Conservation (phyloP, 495 filamentous ascomycete species). For the Neurospora sublineolata region DNA sequence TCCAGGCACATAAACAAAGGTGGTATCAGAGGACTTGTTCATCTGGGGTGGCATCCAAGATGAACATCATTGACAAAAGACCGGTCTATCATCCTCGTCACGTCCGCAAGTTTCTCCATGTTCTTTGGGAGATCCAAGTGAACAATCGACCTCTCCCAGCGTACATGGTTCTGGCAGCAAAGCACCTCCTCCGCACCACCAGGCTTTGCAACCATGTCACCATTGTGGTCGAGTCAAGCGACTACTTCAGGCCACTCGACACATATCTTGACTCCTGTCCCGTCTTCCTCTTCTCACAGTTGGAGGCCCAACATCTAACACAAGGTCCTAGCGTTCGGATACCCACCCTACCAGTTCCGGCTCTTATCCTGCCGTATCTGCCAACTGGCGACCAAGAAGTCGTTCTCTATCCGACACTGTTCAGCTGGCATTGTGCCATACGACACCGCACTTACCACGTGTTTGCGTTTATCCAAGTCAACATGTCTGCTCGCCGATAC, state of each 20-base stretch:
- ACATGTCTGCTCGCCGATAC: constrained; percentile 27
- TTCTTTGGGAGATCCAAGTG: constrained; percentile 6
- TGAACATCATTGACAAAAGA: neutral
- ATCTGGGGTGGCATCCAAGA: neutral
- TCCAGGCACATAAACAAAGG: neutral
- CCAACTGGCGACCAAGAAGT: neutral
- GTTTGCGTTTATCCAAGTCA: constrained; percentile 19
- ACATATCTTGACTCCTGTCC: constrained; percentile 5
- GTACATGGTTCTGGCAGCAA: constrained; percentile 5
- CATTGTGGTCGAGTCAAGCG: constrained; percentile 3
- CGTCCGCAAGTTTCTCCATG: constrained; percentile 2
- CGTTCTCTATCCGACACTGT: constrained; percentile 16
- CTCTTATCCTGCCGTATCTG: constrained; percentile 8
- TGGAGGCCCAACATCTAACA: constrained; percentile 25
- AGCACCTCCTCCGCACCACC: constrained; percentile 7
- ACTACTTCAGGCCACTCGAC: neutral
- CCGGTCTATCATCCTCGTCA: neutral
- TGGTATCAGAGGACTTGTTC: neutral
- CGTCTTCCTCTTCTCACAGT: constrained; percentile 25
- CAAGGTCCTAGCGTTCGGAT: constrained; percentile 6
- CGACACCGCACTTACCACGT: constrained; percentile 21
- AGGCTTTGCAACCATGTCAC: constrained; percentile 5
- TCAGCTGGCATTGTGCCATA: constrained; percentile 16
- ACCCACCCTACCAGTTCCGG: constrained; percentile 11
- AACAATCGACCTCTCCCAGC: constrained; percentile 4